Evolutionary conservation across 2,329 filamentous ascomycete species (phyloP).

Genomic region (Trichoderma koningiopsis): DNA sequence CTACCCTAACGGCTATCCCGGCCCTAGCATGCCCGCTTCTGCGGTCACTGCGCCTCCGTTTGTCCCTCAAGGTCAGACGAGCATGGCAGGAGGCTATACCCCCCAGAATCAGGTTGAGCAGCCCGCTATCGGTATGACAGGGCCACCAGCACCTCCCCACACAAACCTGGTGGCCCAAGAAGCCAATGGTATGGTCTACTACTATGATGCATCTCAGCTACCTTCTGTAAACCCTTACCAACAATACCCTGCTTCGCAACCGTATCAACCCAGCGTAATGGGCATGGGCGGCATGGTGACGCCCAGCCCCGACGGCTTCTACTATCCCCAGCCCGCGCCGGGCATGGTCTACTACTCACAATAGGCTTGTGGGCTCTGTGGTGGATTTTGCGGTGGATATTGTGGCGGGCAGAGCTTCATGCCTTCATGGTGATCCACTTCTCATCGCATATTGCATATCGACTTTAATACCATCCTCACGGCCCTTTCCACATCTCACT

Average conservation of each 20-base stretch:
- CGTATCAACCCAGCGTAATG: conserved; percentile 60
- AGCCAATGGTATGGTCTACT: conserved; percentile 94
- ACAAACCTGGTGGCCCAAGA: conserved; percentile 74
- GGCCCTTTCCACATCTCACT: conserved; percentile 19
- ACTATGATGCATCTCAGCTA: conserved; percentile 80
- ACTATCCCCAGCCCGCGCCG: conserved; percentile 61
- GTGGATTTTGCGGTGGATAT: conserved; percentile 28
- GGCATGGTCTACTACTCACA: conserved; percentile 65
- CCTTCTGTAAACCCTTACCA: conserved; percentile 54
- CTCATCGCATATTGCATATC: conserved; percentile 32
- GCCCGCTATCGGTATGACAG: conserved; percentile 37
- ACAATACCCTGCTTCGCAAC: conserved; percentile 50
- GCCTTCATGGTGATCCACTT: conserved; percentile 29
- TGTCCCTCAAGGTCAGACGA: conserved; percentile 56
- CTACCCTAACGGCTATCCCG: conserved; percentile 59
- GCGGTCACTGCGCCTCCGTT: conserved; percentile 56
- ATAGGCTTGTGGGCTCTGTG: conserved; percentile 44
- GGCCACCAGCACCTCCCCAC: conserved; percentile 33
- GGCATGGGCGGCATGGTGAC: conserved; percentile 83
- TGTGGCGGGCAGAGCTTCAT: conserved; percentile 30
- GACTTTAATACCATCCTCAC: conserved; percentile 37
- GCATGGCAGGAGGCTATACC: conserved; percentile 45
- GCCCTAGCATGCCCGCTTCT: conserved; percentile 54
- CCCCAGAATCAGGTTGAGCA: conserved; percentile 47
- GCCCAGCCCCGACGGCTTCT: conserved; percentile 68